A percentile compares a stretch with the other conserved stretches of the same genome.
phyloP scores from a whole-genome alignment of 2,329 filamentous ascomycete genomes.

The Trichophyton simii region DNA sequence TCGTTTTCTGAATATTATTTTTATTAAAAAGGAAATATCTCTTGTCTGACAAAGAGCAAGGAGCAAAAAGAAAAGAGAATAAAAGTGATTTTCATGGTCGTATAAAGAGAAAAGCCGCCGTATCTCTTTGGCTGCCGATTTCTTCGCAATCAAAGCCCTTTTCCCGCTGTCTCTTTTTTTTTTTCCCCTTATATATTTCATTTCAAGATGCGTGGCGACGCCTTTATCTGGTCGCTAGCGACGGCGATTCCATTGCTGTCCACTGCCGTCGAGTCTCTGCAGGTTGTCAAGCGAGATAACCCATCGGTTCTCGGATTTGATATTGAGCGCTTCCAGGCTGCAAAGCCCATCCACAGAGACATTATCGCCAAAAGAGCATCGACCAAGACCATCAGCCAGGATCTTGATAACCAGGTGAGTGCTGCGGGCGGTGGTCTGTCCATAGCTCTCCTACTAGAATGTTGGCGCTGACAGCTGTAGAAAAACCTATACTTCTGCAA shows the following conservation, averaged over 20 bases:
- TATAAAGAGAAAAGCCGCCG: not conserved
- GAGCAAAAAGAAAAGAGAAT: no score
- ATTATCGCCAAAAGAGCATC: conserved; percentile 28
- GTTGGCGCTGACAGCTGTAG: conserved; percentile 14
- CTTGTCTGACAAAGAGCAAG: not conserved
- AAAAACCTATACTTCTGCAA: conserved; percentile 49
- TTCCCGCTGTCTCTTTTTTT: no score
- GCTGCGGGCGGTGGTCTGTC: not conserved
- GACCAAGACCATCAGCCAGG: conserved; percentile 33
- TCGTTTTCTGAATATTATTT: not conserved
- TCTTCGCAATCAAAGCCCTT: not conserved
- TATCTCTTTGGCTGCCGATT: not conserved
- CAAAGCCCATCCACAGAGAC: conserved; percentile 37
- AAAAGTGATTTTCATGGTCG: not conserved
- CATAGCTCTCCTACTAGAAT: not conserved
- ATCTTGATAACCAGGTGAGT: conserved; percentile 42
- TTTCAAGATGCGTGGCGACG: not conserved
- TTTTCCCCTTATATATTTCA: no score
- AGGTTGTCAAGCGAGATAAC: conserved; percentile 22
- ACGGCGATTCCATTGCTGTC: not conserved
- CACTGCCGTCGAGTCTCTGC: conserved; percentile 14
- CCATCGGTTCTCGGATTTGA: conserved; percentile 39
- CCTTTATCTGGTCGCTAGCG: not conserved
- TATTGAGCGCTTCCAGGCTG: conserved; percentile 38
- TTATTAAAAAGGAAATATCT: not conserved